phyloP scores from a whole-genome alignment of 83 land plant species.

The Picea mariana region DNA sequence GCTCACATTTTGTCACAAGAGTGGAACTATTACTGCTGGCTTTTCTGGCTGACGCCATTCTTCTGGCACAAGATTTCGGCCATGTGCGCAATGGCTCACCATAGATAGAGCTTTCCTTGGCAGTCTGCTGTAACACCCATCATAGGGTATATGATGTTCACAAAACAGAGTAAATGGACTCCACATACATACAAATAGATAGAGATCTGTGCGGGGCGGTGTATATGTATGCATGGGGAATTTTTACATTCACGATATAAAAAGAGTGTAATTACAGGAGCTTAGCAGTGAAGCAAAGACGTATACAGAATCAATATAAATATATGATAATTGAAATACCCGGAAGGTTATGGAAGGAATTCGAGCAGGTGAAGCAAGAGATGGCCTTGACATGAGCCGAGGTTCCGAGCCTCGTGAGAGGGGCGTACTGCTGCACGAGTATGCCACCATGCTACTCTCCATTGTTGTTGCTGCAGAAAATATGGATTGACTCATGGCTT shows the following conservation, averaged over 20 bases:
- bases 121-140: slow-evolving; percentile 14
- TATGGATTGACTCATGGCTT: neutral
- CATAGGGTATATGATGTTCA: no score
- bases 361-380: neutral
- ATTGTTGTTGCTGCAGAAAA: neutral
- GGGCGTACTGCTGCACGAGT: neutral
- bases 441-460: slow-evolving; percentile 3
- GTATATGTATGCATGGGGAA: neutral
- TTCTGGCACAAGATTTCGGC: slow-evolving; percentile 9
- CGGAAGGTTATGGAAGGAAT: slow-evolving; percentile 1
- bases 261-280: neutral
- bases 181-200: neutral
- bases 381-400: neutral
- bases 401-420: no score
- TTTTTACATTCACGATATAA: neutral
- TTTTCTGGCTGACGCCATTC: slow-evolving; percentile 28
- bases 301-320: no score
- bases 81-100: slow-evolving; percentile 44
- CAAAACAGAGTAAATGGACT: no score
- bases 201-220: neutral
- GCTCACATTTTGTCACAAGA: slow-evolving; percentile 48
- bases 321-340: neutral
- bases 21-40: slow-evolving; percentile 10
- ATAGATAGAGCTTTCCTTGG: slow-evolving; percentile 47
- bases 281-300: neutral